Evolutionary conservation across 148 eudicot genomes (phyloP).

Genomic region (Vaccinium macrocarpon): DNA sequence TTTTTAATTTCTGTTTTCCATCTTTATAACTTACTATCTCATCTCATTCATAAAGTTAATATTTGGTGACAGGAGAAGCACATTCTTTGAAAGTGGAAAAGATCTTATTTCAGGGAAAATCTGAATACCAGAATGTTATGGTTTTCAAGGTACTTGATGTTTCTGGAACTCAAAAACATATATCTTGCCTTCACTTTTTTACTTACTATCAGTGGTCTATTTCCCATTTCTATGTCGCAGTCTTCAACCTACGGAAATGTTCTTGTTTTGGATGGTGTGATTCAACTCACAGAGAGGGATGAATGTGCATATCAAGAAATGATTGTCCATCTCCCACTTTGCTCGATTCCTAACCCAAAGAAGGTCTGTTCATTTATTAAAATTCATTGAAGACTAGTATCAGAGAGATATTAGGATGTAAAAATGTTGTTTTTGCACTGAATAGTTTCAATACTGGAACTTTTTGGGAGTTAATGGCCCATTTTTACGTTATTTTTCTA

Average conservation of each 20-base stretch:
- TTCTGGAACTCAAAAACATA: constrained; percentile 4
- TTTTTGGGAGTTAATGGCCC: neutral
- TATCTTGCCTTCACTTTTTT: neutral
- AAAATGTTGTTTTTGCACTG: neutral
- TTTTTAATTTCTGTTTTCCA: neutral
- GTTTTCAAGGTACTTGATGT: constrained; percentile 66
- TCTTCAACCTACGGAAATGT: constrained; percentile 92
- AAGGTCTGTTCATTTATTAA: constrained; percentile 42
- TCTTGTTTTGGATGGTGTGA: constrained; percentile 91
- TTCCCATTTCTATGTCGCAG: constrained; percentile 48
- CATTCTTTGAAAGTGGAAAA: constrained; percentile 93
- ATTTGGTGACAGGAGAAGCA: constrained; percentile 66
- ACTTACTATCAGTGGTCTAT: neutral
- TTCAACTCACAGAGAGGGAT: constrained; percentile 96
- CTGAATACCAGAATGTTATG: constrained; percentile 85
- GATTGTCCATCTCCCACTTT: constrained; percentile 91
- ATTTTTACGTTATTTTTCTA: neutral
- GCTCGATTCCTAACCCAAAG: constrained; percentile 90
- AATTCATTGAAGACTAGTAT: neutral
- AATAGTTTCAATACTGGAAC: neutral
- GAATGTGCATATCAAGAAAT: constrained; percentile 98
- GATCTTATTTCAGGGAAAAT: constrained; percentile 74
- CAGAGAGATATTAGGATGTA: neutral
- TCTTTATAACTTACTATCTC: neutral
- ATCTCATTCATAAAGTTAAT: neutral